Evolutionary conservation across 345 rosid species (phyloP).

Genomic region (Brassica rapa): DNA sequence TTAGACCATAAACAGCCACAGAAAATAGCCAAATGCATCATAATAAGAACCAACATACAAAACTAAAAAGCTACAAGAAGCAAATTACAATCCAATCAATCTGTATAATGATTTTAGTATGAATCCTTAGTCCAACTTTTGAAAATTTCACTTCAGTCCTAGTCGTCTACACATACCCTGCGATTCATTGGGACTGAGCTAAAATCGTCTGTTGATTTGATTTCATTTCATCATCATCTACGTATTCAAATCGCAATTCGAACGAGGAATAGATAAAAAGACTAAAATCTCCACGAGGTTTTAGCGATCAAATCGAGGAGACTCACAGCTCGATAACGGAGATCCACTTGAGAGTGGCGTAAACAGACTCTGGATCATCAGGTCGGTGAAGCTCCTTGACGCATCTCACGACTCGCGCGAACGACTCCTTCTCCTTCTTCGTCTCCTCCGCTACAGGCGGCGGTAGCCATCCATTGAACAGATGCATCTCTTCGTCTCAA

Average conservation of each 20-base stretch:
- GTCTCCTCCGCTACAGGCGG: conserved; percentile 90
- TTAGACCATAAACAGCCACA: not conserved
- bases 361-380: conserved; percentile 90
- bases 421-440: conserved; percentile 75
- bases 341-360: conserved; percentile 89
- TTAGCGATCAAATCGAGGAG: conserved; percentile 16
- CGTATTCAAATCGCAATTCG: conserved; percentile 23
- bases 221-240: not conserved
- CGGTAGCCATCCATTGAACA: conserved; percentile 94
- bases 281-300: not conserved
- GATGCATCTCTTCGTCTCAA: conserved; percentile 62
- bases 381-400: conserved; percentile 62
- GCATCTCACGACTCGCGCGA: conserved; percentile 64
- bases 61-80: conserved; percentile 5
- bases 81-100: conserved; percentile 14
- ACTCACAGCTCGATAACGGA: conserved; percentile 86
- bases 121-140: conserved; percentile 2
- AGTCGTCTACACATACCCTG: not conserved
- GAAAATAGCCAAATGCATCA: conserved; percentile 14
- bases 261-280: not conserved
- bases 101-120: not conserved
- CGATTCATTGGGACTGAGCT: not conserved
- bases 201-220: not conserved
- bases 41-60: conserved; percentile 16
- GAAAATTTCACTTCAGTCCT: not conserved